Evolutionary conservation across 179 eudicot genomes (phyloP).

Genomic region (Carnegiea gigantea): DNA sequence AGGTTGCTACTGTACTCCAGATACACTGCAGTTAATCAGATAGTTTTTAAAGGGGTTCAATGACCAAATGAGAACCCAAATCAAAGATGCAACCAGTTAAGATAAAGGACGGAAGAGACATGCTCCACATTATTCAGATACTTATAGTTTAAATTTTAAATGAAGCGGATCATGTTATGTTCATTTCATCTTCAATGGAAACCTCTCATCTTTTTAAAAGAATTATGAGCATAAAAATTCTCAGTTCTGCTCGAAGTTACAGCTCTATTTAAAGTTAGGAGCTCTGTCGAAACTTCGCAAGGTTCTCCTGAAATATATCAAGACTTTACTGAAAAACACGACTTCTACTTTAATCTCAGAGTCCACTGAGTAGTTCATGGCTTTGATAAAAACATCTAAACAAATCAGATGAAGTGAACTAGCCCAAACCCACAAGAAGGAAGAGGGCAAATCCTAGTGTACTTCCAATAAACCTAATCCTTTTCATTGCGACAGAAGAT

Average conservation of each 20-base stretch:
- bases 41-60: not conserved
- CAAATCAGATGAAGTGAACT: not conserved
- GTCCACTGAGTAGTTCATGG: not conserved
- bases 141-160: not conserved
- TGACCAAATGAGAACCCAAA: not conserved
- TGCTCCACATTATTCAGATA: not conserved
- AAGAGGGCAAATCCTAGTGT: not conserved
- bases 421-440: not conserved
- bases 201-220: too few relatives aligned
- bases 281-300: too few relatives aligned
- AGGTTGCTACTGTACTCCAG: not conserved
- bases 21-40: too few relatives aligned
- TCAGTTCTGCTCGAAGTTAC: not conserved
- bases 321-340: not conserved
- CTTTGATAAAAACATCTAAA: not conserved
- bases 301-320: not conserved
- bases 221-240: not conserved
- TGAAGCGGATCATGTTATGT: not conserved
- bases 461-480: not conserved
- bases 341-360: not conserved
- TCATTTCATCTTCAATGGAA: not conserved
- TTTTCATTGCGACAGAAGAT: too few relatives aligned
- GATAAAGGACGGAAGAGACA: not conserved
- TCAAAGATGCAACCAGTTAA: not conserved
- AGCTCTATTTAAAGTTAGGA: too few relatives aligned